Evolutionary conservation across 768 basidiomycete genomes (phyloP), one percentile per base, ranked within the genome.

Genomic region (Suillus occidentalis): DNA sequence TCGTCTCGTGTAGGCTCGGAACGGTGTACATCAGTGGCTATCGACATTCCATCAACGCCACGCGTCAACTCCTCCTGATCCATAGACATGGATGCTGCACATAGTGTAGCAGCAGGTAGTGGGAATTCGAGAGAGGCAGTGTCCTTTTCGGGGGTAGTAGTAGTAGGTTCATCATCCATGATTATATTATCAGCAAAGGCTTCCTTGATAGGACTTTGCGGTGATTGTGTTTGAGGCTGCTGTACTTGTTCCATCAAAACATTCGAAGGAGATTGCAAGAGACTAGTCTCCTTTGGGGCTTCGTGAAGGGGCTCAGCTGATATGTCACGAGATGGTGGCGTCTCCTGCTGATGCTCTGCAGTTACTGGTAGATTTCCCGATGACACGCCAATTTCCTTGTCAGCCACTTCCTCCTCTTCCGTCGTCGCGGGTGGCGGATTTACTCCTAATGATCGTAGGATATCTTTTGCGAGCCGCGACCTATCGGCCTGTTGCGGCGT

Each of bases 401-500:
- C 31, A 34, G 14, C 36, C 10, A 20, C 28, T 34, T 42, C 25
- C 25, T 60, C 42, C 16, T 34, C 20, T 36, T 68, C 72, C n/a
- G 63, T 18, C 18, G 39, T 22, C 39, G 4, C 25, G 10, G 58
- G 25, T 13, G 28, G 40, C 28, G 25, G 40, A 3, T 42, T 28
- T 12, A 66, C 66, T 20, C 83, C 82, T 4, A 89, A 78, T 8
- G 86, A 84, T 52, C 79, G 80, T 25, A 90, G 67, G 53, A 90
- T 77, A 72, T 88, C 87, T 52, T 77, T 81, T 2, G 88, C 88
- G 34, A 90, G 78, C 50, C 78, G 79, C 55, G 74, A 81, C 67
- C 78, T 83, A 70, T 87, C 79, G 7, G 84, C 86, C 36, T 84
- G 74, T 40, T 72, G 73, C 18, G 77, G 78, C 1, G 76, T 73